Conservation (phyloP, 805 yeast genomes). For the Myxozyma neotropica region DNA sequence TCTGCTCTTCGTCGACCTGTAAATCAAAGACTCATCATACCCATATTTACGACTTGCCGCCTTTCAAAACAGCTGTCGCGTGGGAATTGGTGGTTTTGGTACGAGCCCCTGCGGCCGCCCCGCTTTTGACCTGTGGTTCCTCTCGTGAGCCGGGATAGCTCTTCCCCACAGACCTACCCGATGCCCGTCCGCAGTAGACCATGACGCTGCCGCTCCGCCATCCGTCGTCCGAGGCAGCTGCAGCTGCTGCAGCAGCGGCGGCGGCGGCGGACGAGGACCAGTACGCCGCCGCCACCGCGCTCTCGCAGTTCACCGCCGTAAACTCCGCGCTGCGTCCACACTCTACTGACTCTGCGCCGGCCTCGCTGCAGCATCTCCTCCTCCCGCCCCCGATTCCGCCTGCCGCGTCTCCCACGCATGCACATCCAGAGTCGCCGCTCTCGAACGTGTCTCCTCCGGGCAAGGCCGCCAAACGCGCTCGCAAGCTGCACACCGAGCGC, state of each 20-base stretch:
- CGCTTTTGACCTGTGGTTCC: no score
- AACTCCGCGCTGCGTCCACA: no score
- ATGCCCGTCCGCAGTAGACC: no score
- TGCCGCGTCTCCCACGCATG: not conserved
- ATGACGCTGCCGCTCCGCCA: not conserved
- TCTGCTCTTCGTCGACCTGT: no score
- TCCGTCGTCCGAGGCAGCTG: not conserved
- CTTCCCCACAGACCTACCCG: not conserved
- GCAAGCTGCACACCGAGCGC: not conserved
- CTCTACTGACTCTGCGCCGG: not conserved
- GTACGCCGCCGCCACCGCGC: slow-evolving; percentile 8
- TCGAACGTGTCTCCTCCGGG: not conserved
- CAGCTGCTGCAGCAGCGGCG: not conserved
- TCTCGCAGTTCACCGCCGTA: slow-evolving; percentile 11
- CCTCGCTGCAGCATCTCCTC: slow-evolving; percentile 3
- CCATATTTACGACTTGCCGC: no score
- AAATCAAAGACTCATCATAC: no score
- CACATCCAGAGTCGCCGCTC: not conserved
- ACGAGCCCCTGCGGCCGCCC: no score
- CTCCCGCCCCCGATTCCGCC: not conserved
- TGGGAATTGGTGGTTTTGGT: no score
- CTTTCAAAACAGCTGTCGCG: no score
- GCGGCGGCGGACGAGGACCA: not conserved
- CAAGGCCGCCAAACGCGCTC: not conserved
- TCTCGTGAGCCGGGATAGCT: no score